phyloP scores from a whole-genome alignment of 352 stramenopile genomes.

The Phytophthora melonis region DNA sequence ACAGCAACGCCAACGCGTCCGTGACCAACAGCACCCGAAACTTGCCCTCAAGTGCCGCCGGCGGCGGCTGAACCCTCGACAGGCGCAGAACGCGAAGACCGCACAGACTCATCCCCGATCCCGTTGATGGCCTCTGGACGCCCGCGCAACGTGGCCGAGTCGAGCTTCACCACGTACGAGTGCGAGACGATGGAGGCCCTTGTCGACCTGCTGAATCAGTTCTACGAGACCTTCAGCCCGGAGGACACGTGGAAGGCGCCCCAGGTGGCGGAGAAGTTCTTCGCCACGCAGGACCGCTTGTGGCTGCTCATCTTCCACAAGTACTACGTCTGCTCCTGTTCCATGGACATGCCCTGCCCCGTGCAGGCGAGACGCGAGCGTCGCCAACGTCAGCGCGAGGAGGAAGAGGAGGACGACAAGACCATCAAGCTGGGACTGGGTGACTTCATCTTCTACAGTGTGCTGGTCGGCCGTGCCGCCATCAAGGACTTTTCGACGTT shows the following conservation, averaged over 20 bases:
- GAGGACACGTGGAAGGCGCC: slow-evolving; percentile 84
- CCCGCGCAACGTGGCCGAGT: slow-evolving; percentile 77
- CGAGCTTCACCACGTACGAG: slow-evolving; percentile 78
- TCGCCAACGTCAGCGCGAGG: slow-evolving; percentile 58
- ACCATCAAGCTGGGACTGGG: slow-evolving; percentile 95
- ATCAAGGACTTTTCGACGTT: slow-evolving; percentile 97
- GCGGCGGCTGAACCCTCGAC: slow-evolving; percentile 19
- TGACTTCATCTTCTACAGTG: slow-evolving; percentile 99
- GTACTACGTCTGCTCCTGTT: slow-evolving; percentile 87
- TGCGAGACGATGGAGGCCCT: slow-evolving; percentile 85
- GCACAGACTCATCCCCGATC: slow-evolving; percentile 41
- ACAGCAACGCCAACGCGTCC: slow-evolving; percentile 28
- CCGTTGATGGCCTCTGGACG: slow-evolving; percentile 44
- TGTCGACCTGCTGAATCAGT: slow-evolving; percentile 61
- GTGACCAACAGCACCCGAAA: slow-evolving; percentile 37
- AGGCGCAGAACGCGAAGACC: slow-evolving; percentile 2
- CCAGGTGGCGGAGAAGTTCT: slow-evolving; percentile 87
- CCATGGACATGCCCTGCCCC: slow-evolving; percentile 78
- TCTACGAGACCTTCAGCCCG: slow-evolving; percentile 84
- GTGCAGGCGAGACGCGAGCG: slow-evolving; percentile 74
- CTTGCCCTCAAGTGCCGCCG: slow-evolving; percentile 10
- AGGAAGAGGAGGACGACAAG: slow-evolving; percentile 77
- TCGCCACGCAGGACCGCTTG: slow-evolving; percentile 74
- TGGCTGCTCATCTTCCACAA: slow-evolving; percentile 91
- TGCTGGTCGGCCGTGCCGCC: slow-evolving; percentile 96